Conservation (phyloP, 2,329 filamentous ascomycete genomes). For the Fusarium algeriense region DNA sequence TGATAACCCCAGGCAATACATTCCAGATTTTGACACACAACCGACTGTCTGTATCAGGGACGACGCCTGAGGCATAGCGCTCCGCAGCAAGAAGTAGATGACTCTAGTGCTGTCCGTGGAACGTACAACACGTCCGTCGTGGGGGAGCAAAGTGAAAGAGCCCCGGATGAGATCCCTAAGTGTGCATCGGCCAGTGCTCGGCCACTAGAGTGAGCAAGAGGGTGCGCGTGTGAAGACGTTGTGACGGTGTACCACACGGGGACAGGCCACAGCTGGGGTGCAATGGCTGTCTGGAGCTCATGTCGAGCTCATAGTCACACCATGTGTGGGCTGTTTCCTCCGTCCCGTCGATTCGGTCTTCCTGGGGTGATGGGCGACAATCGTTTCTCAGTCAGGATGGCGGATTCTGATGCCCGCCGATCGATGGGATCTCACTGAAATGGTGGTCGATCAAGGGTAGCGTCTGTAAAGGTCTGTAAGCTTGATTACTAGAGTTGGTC, state of each 20-base stretch:
- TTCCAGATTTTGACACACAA: slow-evolving; percentile 36
- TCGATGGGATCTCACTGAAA: slow-evolving; percentile 45
- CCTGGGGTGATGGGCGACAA: slow-evolving; percentile 37
- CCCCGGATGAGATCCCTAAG: slow-evolving; percentile 37
- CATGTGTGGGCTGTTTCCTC: slow-evolving; percentile 47
- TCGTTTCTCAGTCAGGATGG: slow-evolving; percentile 42
- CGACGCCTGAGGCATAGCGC: slow-evolving; percentile 5
- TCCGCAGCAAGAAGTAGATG: slow-evolving; percentile 12
- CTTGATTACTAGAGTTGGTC: slow-evolving; percentile 34
- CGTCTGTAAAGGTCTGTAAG: slow-evolving; percentile 19
- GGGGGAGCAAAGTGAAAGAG: slow-evolving; percentile 26
- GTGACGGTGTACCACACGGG: slow-evolving; percentile 35
- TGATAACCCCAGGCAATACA: slow-evolving; percentile 24
- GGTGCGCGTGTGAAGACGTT: slow-evolving; percentile 39
- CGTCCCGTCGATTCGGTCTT: slow-evolving; percentile 45
- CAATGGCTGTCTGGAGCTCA: slow-evolving; percentile 42
- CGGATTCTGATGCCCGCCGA: slow-evolving; percentile 37
- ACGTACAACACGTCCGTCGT: slow-evolving; percentile 9
- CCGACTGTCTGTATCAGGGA: slow-evolving; percentile 12
- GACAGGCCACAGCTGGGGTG: slow-evolving; percentile 43
- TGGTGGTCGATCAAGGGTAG: slow-evolving; percentile 41
- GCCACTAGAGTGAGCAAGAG: slow-evolving; percentile 29
- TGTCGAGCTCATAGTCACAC: slow-evolving; percentile 46
- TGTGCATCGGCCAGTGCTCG: slow-evolving; percentile 21
- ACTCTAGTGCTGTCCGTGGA: slow-evolving; percentile 27